Percentiles rank a stretch among this genome's conserved stretches.
phyloP scores from a whole-genome alignment of 2,329 filamentous ascomycete genomes.

The Biscogniauxia mediterranea region DNA sequence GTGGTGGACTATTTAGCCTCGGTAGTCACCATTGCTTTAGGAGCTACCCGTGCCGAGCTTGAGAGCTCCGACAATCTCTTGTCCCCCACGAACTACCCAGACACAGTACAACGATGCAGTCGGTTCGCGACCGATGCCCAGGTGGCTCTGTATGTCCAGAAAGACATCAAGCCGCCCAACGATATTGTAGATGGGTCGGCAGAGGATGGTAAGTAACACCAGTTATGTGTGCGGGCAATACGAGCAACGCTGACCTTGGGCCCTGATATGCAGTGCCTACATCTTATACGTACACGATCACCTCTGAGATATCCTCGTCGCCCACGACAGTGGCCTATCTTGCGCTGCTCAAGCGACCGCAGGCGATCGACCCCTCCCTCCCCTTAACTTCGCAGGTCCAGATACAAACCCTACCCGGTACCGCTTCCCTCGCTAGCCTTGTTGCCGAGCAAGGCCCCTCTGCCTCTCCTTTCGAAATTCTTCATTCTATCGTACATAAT shows the following conservation, averaged over 20 bases:
- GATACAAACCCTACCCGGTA: slow-evolving; percentile 86
- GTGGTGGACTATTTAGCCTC: slow-evolving; percentile 71
- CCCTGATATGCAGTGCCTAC: slow-evolving; percentile 36
- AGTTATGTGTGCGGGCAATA: not conserved
- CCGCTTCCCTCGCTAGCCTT: slow-evolving; percentile 65
- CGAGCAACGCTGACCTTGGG: slow-evolving; percentile 25
- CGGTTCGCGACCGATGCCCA: slow-evolving; percentile 89
- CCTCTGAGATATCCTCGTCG: slow-evolving; percentile 76
- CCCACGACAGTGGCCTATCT: slow-evolving; percentile 81
- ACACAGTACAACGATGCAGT: slow-evolving; percentile 83
- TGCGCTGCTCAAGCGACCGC: slow-evolving; percentile 84
- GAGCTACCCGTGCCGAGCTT: slow-evolving; percentile 74
- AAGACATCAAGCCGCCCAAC: slow-evolving; percentile 63
- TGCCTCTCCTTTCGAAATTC: slow-evolving; percentile 83
- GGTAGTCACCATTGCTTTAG: slow-evolving; percentile 71
- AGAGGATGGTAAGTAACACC: slow-evolving; percentile 41
- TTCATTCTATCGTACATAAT: slow-evolving; percentile 89
- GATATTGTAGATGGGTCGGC: slow-evolving; percentile 49
- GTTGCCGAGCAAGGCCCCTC: slow-evolving; percentile 69
- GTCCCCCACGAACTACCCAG: slow-evolving; percentile 66
- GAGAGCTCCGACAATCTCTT: slow-evolving; percentile 80
- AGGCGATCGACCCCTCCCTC: slow-evolving; percentile 79
- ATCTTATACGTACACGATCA: slow-evolving; percentile 74
- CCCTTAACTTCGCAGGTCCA: slow-evolving; percentile 87
- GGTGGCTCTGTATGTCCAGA: slow-evolving; percentile 86